These are phyloP conservation scores for Protomyces macrosporus DNA, from an alignment of 1,139 yeast genomes.

Conservation along the genomic window DNA sequence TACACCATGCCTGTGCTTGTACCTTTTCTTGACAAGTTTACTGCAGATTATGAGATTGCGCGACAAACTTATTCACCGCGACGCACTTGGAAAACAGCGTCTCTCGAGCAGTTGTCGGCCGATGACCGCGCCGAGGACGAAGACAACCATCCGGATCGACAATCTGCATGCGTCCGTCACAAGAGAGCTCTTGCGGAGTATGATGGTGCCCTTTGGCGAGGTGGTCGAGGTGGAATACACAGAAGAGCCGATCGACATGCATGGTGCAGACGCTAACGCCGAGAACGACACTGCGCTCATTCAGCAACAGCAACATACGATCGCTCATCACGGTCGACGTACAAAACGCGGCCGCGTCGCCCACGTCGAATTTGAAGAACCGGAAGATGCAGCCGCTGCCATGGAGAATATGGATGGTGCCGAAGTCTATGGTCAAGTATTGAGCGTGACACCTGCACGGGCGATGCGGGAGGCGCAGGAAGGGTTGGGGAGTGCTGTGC, in stretches of 20 bases:
- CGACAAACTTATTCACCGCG: neutral
- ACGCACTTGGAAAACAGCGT: too few species aligned
- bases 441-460: constrained; percentile 35
- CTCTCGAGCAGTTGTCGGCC: neutral
- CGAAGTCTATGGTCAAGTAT: constrained; percentile 35
- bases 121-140: neutral
- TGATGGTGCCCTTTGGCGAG: constrained; percentile 42
- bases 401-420: constrained; percentile 40
- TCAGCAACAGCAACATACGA: neutral
- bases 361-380: constrained; percentile 36
- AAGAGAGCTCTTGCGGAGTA: constrained; percentile 25
- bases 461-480: constrained; percentile 28
- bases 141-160: constrained; percentile 5
- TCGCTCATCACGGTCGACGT: constrained; percentile 27
- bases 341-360: constrained; percentile 33
- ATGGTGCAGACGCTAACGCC: constrained; percentile 22
- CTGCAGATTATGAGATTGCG: neutral
- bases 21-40: neutral
- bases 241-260: constrained; percentile 28
- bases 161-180: constrained; percentile 26
- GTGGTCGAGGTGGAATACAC: constrained; percentile 34
- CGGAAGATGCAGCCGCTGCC: constrained; percentile 40
- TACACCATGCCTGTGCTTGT: neutral
- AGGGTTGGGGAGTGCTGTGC: constrained; percentile 26
- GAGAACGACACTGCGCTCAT: neutral